Conservation (phyloP, 257 asterid species). For the Nicotiana obtusifolia region DNA sequence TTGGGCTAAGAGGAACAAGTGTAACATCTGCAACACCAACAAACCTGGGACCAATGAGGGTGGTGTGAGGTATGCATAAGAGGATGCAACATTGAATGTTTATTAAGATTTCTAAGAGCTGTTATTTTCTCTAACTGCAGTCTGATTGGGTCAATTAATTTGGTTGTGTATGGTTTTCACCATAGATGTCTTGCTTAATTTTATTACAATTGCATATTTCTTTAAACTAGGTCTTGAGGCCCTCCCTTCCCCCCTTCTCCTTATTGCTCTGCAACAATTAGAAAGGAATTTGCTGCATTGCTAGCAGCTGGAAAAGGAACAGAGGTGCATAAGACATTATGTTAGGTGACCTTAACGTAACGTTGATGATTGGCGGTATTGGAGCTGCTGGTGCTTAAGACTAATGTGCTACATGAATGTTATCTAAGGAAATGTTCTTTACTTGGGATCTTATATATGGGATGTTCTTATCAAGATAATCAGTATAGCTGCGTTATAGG, state of each 20-base stretch:
- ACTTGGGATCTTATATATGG: not conserved
- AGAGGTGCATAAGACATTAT: not conserved
- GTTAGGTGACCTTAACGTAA: not conserved
- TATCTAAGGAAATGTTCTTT: not conserved
- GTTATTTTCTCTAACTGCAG: not conserved
- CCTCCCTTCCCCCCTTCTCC: not conserved
- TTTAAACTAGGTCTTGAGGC: not conserved
- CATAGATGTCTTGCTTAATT: not conserved
- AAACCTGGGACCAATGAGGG: conserved; percentile 95
- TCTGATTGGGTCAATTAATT: not conserved
- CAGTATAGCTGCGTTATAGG: not conserved
- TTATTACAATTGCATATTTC: not conserved
- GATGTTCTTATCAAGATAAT: not conserved
- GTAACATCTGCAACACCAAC: conserved; percentile 98
- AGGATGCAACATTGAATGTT: not conserved
- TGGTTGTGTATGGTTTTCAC: not conserved
- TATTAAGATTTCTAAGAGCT: not conserved
- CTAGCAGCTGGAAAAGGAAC: not conserved
- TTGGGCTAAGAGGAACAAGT: conserved; percentile 96
- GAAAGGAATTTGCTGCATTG: not conserved
- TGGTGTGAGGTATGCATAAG: conserved; percentile 72
- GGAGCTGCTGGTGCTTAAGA: not conserved
- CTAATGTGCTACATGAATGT: not conserved
- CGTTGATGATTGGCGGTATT: not conserved
- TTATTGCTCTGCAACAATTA: not conserved